A percentile compares a stretch with the other conserved stretches of the same genome.
Conservation (phyloP, 2,329 filamentous ascomycete species). For the Trichophyton schoenleinii region DNA sequence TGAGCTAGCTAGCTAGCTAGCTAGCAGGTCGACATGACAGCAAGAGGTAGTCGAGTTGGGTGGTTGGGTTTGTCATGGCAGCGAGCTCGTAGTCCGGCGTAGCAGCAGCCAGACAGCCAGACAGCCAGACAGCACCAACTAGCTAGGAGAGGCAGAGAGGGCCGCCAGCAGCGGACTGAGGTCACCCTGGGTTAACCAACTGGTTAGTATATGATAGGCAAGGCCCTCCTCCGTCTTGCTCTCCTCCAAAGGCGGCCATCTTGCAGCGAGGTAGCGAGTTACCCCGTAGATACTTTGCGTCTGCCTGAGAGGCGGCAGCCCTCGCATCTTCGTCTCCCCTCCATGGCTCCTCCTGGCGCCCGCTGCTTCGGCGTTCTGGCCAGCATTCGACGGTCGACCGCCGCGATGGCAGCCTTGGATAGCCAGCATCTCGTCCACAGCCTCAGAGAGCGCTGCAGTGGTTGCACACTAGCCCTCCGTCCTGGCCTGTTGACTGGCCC, state of each 20-base stretch:
- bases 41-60: too few relatives aligned
- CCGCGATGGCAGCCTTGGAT: constrained; percentile 2
- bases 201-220: too few relatives aligned
- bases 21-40: not conserved
- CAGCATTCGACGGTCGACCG: not conserved
- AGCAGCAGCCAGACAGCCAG: too few relatives aligned
- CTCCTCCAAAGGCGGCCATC: too few relatives aligned
- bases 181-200: too few relatives aligned
- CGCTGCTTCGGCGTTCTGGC: not conserved
- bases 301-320: not conserved
- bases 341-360: not conserved
- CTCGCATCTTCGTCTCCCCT: too few relatives aligned
- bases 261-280: too few relatives aligned
- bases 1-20: not conserved
- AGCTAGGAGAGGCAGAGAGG: too few relatives aligned
- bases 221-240: too few relatives aligned
- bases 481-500: not conserved
- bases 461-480: constrained; percentile 1
- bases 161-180: too few relatives aligned
- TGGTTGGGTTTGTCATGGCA: not conserved
- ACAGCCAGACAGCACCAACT: too few relatives aligned
- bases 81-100: not conserved
- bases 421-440: not conserved
- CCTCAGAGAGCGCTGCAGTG: not conserved
- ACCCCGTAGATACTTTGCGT: too few relatives aligned